phyloP scores from a whole-genome alignment of 768 basidiomycete species.

The Calocybe cyanea region DNA sequence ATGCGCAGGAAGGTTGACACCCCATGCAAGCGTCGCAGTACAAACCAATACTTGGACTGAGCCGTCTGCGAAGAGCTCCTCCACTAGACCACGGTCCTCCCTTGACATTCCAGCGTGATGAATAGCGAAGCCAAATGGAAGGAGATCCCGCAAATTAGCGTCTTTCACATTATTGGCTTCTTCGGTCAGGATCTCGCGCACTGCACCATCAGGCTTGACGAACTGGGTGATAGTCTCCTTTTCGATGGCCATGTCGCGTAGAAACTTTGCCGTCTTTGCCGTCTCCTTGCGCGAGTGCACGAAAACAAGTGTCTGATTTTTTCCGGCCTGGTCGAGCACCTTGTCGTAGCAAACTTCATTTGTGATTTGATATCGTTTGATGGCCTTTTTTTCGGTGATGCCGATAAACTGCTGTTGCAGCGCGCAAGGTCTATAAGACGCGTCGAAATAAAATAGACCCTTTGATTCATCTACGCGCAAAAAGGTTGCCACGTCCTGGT shows the following conservation, averaged over 20 bases:
- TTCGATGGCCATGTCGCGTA: constrained; percentile 93
- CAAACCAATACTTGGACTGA: constrained; percentile 93
- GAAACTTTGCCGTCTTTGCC: constrained; percentile 91
- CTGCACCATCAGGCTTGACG: constrained; percentile 89
- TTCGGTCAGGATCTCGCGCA: constrained; percentile 82
- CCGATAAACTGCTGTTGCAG: constrained; percentile 97
- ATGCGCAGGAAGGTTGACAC: constrained; percentile 97
- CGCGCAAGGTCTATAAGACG: constrained; percentile 88
- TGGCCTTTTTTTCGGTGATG: constrained; percentile 98
- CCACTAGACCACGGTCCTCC: constrained; percentile 87
- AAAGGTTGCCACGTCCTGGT: constrained; percentile 96
- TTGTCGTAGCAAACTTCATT: constrained; percentile 99
- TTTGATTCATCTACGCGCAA: constrained; percentile 89
- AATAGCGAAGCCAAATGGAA: constrained; percentile 96
- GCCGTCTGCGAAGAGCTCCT: constrained; percentile 91
- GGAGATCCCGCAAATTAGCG: constrained; percentile 75
- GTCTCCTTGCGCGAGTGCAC: constrained; percentile 99
- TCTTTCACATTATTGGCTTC: constrained; percentile 86
- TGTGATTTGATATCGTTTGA: constrained; percentile 96
- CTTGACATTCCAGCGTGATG: constrained; percentile 97
- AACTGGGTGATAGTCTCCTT: constrained; percentile 96
- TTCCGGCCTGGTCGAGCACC: constrained; percentile 83
- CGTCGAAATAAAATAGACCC: constrained; percentile 97
- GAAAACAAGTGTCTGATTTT: constrained; percentile 93
- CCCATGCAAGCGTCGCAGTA: constrained; percentile 98